Evolutionary conservation across 1,284 basidiomycete species (phyloP), one percentile per base, ranked within the genome.

Genomic region (Leccinum subspadiceum): DNA sequence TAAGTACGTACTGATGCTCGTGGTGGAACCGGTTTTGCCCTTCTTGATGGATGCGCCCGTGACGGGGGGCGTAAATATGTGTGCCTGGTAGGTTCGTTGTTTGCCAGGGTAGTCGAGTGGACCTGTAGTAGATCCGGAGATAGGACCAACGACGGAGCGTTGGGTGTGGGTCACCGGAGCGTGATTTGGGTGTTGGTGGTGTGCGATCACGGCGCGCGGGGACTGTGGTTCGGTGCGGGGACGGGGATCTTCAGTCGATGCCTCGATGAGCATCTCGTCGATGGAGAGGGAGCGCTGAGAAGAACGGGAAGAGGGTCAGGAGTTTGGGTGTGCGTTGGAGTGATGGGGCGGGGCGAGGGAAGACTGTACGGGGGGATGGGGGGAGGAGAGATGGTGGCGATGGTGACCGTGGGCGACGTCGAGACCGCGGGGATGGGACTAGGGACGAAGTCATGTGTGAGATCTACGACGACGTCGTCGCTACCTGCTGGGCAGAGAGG

Each of bases 11-110:
- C 72, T 48, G 22, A 71, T 58, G 35, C 60, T 56, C 57, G 66
- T 35, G 60, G 66, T 61, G 46, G 74, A 56, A 62, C 71, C 64
- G 76, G 79, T 68, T 85, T 84, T 17, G 1, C 70, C 69, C 74
- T 85, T 86, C 75, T 88, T 88, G 9, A 79, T 78, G 2, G 86
- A 85, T 3, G 86, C 85, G 56, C 86, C 87, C 0, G 83, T 87
- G 5, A 88, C 84, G 5, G 84, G 82, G 2, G 85, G 84, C 7
- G 85, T 84, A 67, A 89, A 89, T 4, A 87, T 81, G 68, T 89
- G 87, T 0, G 84, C 86, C 65, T 85, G 84, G 64, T 82, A 84
- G 52, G 79, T 79, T 54, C 79, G 75, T 15, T 78, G 70, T 62
- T 80, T 76, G 46, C 76, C 74, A 26, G 26, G 26, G 7, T 7